Evolutionary conservation across 176 grass and related monocot genomes (phyloP).

Genomic region (Ensete glaucum): DNA sequence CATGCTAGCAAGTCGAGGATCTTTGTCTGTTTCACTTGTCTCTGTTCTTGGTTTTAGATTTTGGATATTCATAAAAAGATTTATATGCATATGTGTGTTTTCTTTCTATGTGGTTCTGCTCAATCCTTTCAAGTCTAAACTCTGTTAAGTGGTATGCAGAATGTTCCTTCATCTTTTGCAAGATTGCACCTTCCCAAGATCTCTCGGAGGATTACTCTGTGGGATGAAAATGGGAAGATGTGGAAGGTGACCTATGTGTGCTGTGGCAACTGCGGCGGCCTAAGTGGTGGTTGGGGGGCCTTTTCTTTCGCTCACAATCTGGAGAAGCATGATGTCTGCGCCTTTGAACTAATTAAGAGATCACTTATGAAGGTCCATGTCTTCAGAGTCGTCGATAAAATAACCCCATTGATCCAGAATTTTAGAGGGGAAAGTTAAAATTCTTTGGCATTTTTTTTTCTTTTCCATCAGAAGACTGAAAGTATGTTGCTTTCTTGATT

Average conservation of each 20-base stretch:
- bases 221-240: slow-evolving; percentile 55
- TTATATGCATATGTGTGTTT: background rate
- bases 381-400: slow-evolving; percentile 63
- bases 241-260: slow-evolving; percentile 63
- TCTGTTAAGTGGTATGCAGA: slow-evolving; percentile 35
- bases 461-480: background rate
- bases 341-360: slow-evolving; percentile 74
- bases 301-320: slow-evolving; percentile 66
- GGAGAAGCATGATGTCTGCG: slow-evolving; percentile 62
- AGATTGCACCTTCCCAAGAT: slow-evolving; percentile 38
- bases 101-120: background rate
- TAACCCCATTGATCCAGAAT: slow-evolving; percentile 30
- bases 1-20: too few species aligned
- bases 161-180: slow-evolving; percentile 43
- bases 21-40: too few species aligned
- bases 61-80: background rate
- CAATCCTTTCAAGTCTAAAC: slow-evolving; percentile 9
- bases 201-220: slow-evolving; percentile 48
- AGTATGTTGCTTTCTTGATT: background rate
- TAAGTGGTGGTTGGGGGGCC: slow-evolving; percentile 78
- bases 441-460: background rate
- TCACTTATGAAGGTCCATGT: slow-evolving; percentile 70
- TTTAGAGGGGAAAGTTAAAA: slow-evolving; percentile 1
- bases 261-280: slow-evolving; percentile 30
- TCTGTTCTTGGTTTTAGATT: too few species aligned